Conservation (phyloP, 2,329 filamentous ascomycete genomes). For the Aspergillus pseudoviridinutans region DNA sequence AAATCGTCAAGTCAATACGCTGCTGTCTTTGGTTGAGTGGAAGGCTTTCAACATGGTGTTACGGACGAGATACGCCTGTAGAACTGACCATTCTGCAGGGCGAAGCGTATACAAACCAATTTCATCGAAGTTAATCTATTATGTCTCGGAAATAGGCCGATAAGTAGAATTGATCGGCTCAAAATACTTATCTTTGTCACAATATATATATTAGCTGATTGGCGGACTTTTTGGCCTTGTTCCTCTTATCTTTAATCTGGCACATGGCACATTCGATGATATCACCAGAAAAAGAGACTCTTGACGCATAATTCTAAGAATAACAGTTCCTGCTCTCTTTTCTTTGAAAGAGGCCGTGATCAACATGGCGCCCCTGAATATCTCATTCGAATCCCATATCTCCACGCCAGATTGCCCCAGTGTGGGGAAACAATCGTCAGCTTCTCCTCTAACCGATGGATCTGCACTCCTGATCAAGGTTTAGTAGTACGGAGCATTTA, state of each 20-base stretch:
- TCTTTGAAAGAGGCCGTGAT: background rate
- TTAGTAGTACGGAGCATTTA: background rate
- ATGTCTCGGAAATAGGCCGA: too few relatives aligned
- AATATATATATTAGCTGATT: background rate
- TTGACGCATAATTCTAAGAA: background rate
- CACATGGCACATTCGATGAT: background rate
- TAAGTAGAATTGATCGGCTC: too few relatives aligned
- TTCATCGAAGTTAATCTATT: too few relatives aligned
- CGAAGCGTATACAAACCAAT: background rate
- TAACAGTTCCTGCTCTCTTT: background rate
- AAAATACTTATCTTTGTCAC: background rate
- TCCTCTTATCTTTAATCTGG: background rate
- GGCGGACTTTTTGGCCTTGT: background rate
- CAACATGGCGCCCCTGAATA: background rate
- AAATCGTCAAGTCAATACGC: too few relatives aligned
- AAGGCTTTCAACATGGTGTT: too few relatives aligned
- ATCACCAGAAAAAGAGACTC: background rate
- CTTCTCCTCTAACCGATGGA: background rate
- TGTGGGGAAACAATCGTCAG: background rate
- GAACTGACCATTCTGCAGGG: too few relatives aligned
- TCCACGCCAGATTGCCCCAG: background rate
- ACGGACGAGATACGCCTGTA: too few relatives aligned
- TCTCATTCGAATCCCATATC: background rate
- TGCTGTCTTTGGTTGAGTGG: too few relatives aligned
- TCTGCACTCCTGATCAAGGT: background rate